Base-by-base conservation (phyloP, 306 rosid species). In the Mimosa bimucronata region DNA sequence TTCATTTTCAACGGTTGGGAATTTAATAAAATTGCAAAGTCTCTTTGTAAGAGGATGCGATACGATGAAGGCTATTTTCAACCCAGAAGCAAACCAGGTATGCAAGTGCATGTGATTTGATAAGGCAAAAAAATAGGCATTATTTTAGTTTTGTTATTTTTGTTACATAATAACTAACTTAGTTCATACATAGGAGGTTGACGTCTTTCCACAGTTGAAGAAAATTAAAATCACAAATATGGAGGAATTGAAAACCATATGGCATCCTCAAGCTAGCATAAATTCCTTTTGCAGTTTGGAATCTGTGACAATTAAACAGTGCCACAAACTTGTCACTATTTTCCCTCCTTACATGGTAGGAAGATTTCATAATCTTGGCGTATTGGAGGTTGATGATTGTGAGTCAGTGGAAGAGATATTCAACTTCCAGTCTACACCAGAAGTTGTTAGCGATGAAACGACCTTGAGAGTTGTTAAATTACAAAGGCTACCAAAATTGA, bases 1-100 rank as follows among this genome's bases (percentile, higher is more conserved):
- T n/a, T n/a, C 77, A 9, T 9, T 66, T 44, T 66, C 66, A 3
- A 44, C 70, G 66, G 87, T 83, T 0, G 34, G 25, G 64, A 52
- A 76, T 30, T 61, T 81, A 4, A 57, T 23, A 21, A 79, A 78
- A 16, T 77, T 87, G 41, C 21, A 70, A 64, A 73, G 19, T 11
- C 81, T 87, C 4, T 29, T 70, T 11, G 42, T 87, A 72, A 0
- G 23, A 7, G 6, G 9, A 0, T 87, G 88, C 41, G 6, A 41
- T 8, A 14, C 23, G 65, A 82, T 84, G 85, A 38, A 73, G 71
- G 71, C 60, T 29, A 31, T 84, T 62, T 28, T 58, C 7, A 2
- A 16, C 19, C 52, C 61, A 3, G 44, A 58, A 52, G 10, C 8
- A 42, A 42, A 1, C 28, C 4, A 73, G 65, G 77, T 52, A 31